These are phyloP conservation scores for Pseudomonodictys pantanalensis DNA, from an alignment of 495 filamentous ascomycete species.

Conservation along the genomic window DNA sequence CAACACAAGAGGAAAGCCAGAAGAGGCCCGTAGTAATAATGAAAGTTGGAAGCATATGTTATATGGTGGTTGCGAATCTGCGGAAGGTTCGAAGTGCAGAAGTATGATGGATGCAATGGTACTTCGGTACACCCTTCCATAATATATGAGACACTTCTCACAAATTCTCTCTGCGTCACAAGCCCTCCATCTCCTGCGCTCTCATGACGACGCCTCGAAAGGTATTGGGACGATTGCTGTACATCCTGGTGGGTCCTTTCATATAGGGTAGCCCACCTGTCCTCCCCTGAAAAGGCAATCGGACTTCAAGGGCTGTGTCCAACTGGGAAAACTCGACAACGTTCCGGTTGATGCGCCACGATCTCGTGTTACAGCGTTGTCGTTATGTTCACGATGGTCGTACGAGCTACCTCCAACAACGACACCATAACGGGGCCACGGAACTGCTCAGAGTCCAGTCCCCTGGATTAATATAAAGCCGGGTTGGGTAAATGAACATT, in stretches of 20 bases:
- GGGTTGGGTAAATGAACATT: not conserved
- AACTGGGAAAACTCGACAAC: not conserved
- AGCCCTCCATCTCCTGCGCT: not conserved
- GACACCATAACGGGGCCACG: not conserved
- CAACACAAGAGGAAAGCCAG: not conserved
- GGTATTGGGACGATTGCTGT: not conserved
- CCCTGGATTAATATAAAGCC: conserved; percentile 1
- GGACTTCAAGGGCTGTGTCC: not conserved
- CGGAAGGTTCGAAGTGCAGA: not conserved
- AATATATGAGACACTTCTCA: not conserved
- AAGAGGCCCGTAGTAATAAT: not conserved
- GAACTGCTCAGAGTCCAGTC: not conserved
- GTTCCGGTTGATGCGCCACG: not conserved
- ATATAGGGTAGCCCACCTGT: not conserved
- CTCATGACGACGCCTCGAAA: not conserved
- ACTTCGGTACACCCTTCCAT: not conserved
- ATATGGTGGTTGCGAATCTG: not conserved
- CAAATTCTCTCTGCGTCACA: not conserved
- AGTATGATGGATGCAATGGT: not conserved
- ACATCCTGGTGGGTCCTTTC: not conserved
- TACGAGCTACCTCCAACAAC: not conserved
- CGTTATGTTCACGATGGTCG: not conserved
- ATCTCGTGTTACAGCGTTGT: conserved; percentile 4
- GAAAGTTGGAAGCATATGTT: not conserved
- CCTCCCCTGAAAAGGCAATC: not conserved